These are phyloP conservation scores for Pezicula neosporulosa DNA, from an alignment of 2,329 filamentous ascomycete genomes.

Conservation along the genomic window DNA sequence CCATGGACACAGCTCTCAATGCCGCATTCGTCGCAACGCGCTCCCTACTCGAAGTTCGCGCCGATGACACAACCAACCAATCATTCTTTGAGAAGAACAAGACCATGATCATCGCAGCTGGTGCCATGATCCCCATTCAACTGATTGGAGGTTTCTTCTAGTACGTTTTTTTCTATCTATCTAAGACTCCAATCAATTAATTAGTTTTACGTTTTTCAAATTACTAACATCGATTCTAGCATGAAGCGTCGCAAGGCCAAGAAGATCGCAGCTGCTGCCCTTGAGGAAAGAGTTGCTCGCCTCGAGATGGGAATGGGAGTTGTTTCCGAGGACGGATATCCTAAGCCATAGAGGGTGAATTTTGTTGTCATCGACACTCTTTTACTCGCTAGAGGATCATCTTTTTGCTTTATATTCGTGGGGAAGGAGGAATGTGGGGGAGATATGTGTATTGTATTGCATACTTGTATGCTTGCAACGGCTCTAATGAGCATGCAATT, in stretches of 20 bases:
- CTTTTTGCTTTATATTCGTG: no score
- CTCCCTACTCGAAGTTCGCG: background rate
- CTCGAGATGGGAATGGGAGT: background rate
- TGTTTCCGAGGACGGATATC: background rate
- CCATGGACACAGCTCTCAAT: background rate
- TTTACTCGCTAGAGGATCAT: no score
- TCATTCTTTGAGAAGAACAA: background rate
- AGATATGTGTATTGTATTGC: no score
- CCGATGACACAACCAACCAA: background rate
- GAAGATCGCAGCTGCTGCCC: background rate
- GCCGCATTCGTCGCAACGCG: background rate
- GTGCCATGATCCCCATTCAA: background rate
- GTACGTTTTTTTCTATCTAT: background rate
- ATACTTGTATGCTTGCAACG: no score
- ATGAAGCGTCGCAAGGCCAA: background rate
- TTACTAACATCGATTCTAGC: background rate
- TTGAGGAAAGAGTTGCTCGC: background rate
- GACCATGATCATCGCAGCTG: background rate
- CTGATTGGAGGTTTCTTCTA: background rate
- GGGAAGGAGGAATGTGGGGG: no score
- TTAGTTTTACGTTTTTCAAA: background rate
- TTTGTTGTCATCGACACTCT: background rate
- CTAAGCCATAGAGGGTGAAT: background rate
- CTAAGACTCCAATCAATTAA: background rate
- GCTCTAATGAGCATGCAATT: no score